Conservation (phyloP, 1,284 basidiomycete species). For the Rhodotorula sp. region DNA sequence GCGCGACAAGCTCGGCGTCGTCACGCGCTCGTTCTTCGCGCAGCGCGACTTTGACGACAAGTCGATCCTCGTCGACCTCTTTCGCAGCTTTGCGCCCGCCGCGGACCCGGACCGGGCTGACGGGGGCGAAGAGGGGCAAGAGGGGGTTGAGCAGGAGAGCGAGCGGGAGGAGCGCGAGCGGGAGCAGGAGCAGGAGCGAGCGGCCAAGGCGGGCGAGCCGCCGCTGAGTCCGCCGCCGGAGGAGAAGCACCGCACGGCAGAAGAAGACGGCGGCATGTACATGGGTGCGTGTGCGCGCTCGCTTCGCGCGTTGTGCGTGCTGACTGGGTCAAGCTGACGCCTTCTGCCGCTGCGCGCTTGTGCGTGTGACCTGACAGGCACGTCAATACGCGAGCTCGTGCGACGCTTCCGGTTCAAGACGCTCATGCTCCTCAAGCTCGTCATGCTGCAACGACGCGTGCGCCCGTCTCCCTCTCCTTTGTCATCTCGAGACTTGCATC, state of each 20-base stretch:
- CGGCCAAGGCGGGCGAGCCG: neutral
- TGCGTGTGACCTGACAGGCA: conserved; percentile 58
- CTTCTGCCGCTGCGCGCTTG: neutral
- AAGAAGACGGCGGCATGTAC: conserved; percentile 54
- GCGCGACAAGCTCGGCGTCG: conserved; percentile 89
- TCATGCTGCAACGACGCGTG: conserved; percentile 86
- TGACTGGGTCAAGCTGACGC: neutral
- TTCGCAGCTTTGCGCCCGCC: conserved; percentile 55
- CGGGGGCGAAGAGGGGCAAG: conserved; percentile 46
- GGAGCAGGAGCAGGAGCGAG: neutral
- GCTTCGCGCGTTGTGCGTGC: neutral
- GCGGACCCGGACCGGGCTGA: neutral
- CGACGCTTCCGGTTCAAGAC: conserved; percentile 92
- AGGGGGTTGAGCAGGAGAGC: conserved; percentile 60
- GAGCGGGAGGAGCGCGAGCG: conserved; percentile 49
- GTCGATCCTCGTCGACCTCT: conserved; percentile 80
- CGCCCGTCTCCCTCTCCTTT: conserved; percentile 16
- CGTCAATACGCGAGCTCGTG: conserved; percentile 86
- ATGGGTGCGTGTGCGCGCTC: conserved; percentile 62
- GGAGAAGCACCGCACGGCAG: conserved; percentile 10
- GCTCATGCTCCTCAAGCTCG: conserved; percentile 87
- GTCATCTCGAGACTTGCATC: neutral
- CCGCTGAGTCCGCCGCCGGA: neutral
- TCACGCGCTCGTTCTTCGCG: conserved; percentile 85
- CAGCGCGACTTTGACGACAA: conserved; percentile 86